Percentiles rank a stretch among this genome's conserved stretches.
Evolutionary conservation across 108 stramenopile genomes (phyloP).

Genomic region (Cyclotella kingstonii): DNA sequence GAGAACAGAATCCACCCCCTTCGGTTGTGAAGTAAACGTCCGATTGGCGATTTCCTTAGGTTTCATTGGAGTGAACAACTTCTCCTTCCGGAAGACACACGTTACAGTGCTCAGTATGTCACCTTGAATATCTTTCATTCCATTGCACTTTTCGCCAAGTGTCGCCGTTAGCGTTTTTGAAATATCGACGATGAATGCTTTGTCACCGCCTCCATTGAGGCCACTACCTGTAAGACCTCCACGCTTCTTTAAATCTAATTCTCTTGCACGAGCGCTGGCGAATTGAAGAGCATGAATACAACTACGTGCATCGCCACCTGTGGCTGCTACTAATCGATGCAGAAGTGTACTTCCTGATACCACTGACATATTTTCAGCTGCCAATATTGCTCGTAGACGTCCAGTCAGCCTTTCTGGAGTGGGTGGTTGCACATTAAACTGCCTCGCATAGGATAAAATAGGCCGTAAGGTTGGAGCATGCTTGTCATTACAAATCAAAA

Average conservation of each 20-base stretch:
- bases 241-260: constrained; percentile 35
- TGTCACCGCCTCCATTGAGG: constrained; percentile 6
- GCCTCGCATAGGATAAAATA: constrained; percentile 79
- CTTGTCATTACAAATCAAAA: constrained; percentile 98
- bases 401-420: constrained; percentile 66
- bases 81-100: constrained; percentile 63
- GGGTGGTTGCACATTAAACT: constrained; percentile 81
- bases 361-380: constrained; percentile 60
- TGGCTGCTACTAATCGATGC: constrained; percentile 59
- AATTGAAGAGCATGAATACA: constrained; percentile 94
- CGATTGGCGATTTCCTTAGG: constrained; percentile 20
- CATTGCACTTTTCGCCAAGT: constrained; percentile 53
- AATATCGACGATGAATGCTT: constrained; percentile 48
- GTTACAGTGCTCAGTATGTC: constrained; percentile 63
- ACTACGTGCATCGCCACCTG: constrained; percentile 88
- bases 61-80: constrained; percentile 9
- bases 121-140: constrained; percentile 74
- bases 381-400: constrained; percentile 78
- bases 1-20: constrained; percentile 39
- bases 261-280: constrained; percentile 55
- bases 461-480: constrained; percentile 92
- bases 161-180: constrained; percentile 48
- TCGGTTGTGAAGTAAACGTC: not conserved
- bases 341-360: constrained; percentile 55
- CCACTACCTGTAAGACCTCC: constrained; percentile 13